Evolutionary conservation across 306 rosid species (phyloP).

Genomic region (Datisca glomerata): DNA sequence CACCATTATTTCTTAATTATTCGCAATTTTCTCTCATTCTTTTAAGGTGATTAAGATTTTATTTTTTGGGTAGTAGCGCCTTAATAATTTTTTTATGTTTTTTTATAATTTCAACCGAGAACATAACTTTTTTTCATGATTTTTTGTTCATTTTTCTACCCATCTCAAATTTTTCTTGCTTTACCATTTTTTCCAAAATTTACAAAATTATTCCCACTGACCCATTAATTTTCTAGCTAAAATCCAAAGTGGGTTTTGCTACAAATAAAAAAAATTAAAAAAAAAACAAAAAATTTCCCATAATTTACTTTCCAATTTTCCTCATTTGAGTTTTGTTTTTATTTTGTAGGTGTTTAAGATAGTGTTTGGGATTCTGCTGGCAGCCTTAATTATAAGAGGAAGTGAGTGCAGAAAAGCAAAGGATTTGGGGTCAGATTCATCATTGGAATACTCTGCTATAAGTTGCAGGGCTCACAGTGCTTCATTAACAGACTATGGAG

Average conservation of each 20-base stretch:
- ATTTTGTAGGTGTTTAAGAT: slow-evolving; percentile 16
- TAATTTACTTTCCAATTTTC: not conserved
- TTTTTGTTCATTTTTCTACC: no score
- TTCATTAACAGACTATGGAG: slow-evolving; percentile 33
- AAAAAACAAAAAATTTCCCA: no score
- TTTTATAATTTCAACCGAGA: no score
- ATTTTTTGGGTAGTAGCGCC: no score
- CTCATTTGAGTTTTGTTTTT: not conserved
- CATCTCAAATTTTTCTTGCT: no score
- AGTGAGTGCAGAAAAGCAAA: slow-evolving; percentile 4
- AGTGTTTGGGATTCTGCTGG: slow-evolving; percentile 1
- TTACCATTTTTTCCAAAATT: no score
- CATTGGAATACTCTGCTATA: slow-evolving; percentile 28
- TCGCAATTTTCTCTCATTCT: no score
- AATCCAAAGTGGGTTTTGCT: not conserved
- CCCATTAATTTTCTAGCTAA: not conserved
- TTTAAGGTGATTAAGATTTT: no score
- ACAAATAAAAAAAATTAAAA: no score
- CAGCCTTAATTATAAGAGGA: slow-evolving; percentile 10
- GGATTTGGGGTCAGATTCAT: slow-evolving; percentile 1
- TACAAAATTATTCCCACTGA: not conserved
- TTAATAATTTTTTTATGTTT: no score
- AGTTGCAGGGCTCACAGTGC: slow-evolving; percentile 39
- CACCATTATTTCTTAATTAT: no score
- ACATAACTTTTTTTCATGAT: no score